A percentile compares a stretch with the other conserved stretches of the same genome.
phyloP scores from a whole-genome alignment of 495 filamentous ascomycete species.

The Echria macrotheca region DNA sequence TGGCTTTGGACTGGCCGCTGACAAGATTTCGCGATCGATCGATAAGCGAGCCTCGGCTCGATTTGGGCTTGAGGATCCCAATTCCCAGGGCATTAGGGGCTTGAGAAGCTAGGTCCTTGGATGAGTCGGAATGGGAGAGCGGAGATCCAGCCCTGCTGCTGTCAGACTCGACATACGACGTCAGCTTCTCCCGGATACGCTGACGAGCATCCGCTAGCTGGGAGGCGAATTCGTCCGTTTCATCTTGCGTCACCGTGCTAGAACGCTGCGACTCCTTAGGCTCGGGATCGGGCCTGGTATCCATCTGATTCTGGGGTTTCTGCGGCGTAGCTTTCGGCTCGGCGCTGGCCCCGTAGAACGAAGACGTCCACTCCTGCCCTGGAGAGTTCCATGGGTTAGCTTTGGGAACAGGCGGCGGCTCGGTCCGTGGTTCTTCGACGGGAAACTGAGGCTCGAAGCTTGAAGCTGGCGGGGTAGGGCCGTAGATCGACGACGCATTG shows the following conservation, averaged over 20 bases:
- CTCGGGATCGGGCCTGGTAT: slow-evolving; percentile 21
- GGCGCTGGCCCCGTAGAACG: slow-evolving; percentile 24
- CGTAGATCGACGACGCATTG: slow-evolving; percentile 72
- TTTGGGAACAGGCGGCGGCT: slow-evolving; percentile 25
- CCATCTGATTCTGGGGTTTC: slow-evolving; percentile 7
- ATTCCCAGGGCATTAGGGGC: slow-evolving; percentile 57
- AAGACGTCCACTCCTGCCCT: slow-evolving; percentile 43
- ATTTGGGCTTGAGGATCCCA: slow-evolving; percentile 61
- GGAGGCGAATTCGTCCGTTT: slow-evolving; percentile 71
- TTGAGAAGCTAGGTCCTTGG: slow-evolving; percentile 40
- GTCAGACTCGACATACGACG: slow-evolving; percentile 63
- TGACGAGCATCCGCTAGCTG: slow-evolving; percentile 73
- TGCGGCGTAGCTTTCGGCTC: slow-evolving; percentile 15
- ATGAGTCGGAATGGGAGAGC: slow-evolving; percentile 37
- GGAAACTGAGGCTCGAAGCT: slow-evolving; percentile 39
- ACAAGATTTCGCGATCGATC: slow-evolving; percentile 36
- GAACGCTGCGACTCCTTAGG: slow-evolving; percentile 23
- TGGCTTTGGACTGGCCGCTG: slow-evolving; percentile 51
- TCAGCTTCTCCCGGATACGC: slow-evolving; percentile 75
- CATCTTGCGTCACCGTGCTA: slow-evolving; percentile 37
- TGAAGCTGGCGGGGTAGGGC: slow-evolving; percentile 22
- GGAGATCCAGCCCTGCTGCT: slow-evolving; percentile 48
- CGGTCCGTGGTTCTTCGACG: slow-evolving; percentile 17
- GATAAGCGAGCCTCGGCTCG: slow-evolving; percentile 55
- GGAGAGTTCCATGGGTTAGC: slow-evolving; percentile 52